A percentile compares a stretch with the other conserved stretches of the same genome.
phyloP scores from a whole-genome alignment of 2,329 filamentous ascomycete species.

The Triangularia setosa region DNA sequence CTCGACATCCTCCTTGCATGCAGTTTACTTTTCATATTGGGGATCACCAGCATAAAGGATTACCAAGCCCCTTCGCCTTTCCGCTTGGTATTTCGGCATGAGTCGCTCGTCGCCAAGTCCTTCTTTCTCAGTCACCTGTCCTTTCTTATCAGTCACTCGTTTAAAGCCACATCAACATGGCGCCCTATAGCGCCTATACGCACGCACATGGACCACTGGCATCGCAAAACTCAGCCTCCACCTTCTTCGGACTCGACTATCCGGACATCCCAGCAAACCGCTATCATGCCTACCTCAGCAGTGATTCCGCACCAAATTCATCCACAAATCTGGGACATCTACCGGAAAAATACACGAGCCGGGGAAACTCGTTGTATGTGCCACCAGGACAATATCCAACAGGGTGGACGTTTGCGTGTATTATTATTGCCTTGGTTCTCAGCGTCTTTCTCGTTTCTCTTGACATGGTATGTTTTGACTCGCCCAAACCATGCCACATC shows the following conservation, averaged over 20 bases:
- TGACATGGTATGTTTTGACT: conserved; percentile 6
- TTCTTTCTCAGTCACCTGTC: not conserved
- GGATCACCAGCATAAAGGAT: not conserved
- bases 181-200: not conserved
- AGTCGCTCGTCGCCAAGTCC: not conserved
- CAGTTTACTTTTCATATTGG: not conserved
- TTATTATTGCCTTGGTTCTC: conserved; percentile 20
- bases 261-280: not conserved
- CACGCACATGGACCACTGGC: not conserved
- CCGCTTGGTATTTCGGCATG: not conserved
- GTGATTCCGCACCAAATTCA: not conserved
- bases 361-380: not conserved
- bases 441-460: conserved; percentile 11
- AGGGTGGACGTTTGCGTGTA: conserved; percentile 13
- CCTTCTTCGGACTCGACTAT: not conserved
- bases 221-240: not conserved
- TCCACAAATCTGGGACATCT: not conserved
- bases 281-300: conserved; percentile 7
- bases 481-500: not conserved
- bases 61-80: not conserved
- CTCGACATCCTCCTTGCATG: not conserved
- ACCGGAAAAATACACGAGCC: not conserved
- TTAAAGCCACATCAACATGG: conserved; percentile 21
- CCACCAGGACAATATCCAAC: conserved; percentile 6
- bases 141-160: not conserved